phyloP scores from a whole-genome alignment of 2,329 filamentous ascomycete species.

The Arthrobotrys sphaeroides region DNA sequence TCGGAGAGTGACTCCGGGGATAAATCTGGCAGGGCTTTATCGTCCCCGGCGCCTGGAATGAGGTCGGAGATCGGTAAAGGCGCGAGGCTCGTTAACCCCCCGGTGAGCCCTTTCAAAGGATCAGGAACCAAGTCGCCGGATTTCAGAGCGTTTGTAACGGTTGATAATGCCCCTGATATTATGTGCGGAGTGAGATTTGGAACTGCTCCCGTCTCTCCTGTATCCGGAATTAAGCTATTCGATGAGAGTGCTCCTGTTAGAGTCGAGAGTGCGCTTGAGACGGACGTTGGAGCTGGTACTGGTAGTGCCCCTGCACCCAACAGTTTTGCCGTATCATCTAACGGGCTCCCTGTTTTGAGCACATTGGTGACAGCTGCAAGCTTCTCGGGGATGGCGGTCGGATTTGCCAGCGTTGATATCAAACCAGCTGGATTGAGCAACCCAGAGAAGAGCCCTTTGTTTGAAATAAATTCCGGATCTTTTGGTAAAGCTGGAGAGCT shows the following conservation, averaged over 20 bases:
- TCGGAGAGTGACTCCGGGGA: slow-evolving; percentile 19
- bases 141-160: slow-evolving; percentile 36
- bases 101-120: background rate
- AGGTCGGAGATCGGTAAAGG: slow-evolving; percentile 15
- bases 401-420: slow-evolving; percentile 10
- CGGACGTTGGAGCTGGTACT: slow-evolving; percentile 12
- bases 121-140: slow-evolving; percentile 24
- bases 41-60: background rate
- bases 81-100: background rate
- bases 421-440: background rate
- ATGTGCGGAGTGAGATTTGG: slow-evolving; percentile 5
- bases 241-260: slow-evolving; percentile 17
- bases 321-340: slow-evolving; percentile 32
- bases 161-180: slow-evolving; percentile 33
- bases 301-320: slow-evolving; percentile 32
- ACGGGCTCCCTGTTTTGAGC: slow-evolving; percentile 24
- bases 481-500: too few species aligned
- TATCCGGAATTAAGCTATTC: slow-evolving; percentile 25
- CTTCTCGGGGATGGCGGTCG: slow-evolving; percentile 29
- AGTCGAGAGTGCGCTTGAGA: slow-evolving; percentile 34
- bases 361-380: slow-evolving; percentile 35
- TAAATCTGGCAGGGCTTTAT: background rate
- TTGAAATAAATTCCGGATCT: background rate
- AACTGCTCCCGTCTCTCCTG: background rate
- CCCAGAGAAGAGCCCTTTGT: slow-evolving; percentile 19